phyloP scores from a whole-genome alignment of 179 eudicot species.

The Amaranthus tricolor region DNA sequence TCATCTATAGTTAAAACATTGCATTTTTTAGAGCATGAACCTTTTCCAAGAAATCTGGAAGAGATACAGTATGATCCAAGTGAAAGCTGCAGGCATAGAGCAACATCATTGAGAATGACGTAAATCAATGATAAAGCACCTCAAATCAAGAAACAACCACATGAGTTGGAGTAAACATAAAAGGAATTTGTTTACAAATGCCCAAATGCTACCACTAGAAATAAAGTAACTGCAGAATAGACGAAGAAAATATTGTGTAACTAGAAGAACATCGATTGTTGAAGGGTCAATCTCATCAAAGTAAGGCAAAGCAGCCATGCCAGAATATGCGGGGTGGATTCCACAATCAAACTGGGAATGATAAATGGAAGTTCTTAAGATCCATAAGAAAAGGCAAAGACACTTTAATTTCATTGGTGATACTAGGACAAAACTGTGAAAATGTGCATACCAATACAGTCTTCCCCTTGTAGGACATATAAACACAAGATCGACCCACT shows the following conservation, averaged over 20 bases:
- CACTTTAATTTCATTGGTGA: background rate
- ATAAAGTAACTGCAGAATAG: background rate
- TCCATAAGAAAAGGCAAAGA: background rate
- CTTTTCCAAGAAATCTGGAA: slow-evolving; percentile 95
- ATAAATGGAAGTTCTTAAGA: background rate
- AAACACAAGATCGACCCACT: slow-evolving; percentile 89
- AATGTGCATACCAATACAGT: slow-evolving; percentile 55
- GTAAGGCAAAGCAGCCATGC: slow-evolving; percentile 96
- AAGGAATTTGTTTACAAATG: background rate
- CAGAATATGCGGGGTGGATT: slow-evolving; percentile 92
- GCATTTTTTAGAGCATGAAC: slow-evolving; percentile 35
- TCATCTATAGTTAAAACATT: background rate
- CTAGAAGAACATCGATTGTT: slow-evolving; percentile 77
- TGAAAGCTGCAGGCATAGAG: slow-evolving; percentile 68
- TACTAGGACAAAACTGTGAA: background rate
- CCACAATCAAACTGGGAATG: slow-evolving; percentile 83
- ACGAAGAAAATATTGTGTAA: slow-evolving; percentile 64
- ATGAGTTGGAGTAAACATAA: background rate
- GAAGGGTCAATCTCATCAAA: slow-evolving; percentile 98
- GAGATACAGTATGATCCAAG: slow-evolving; percentile 98
- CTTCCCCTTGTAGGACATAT: slow-evolving; percentile 89
- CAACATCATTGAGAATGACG: slow-evolving; percentile 1
- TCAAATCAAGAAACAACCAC: background rate
- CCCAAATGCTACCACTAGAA: background rate
- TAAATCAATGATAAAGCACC: slow-evolving; percentile 2